Evolutionary conservation across 208 protist species (phyloP), one percentile per base, ranked within the genome.

Genomic region (Crithidia mellificae): DNA sequence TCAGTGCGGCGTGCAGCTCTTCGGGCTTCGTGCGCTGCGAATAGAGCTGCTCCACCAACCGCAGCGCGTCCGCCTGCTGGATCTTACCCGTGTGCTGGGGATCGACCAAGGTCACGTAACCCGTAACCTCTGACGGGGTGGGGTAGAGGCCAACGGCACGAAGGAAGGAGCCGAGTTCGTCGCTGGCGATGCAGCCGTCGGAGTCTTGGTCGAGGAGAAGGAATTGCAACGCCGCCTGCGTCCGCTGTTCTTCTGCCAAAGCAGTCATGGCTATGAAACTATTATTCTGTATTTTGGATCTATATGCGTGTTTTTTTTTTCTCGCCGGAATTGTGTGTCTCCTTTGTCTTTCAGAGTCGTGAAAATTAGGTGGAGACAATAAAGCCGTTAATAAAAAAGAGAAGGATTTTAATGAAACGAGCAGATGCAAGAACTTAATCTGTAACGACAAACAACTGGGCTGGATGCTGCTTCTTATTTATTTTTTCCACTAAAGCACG

Each of bases 151-250:
- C 98, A 17, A 99, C 84, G 14, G 98, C 98, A 50, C 99, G 95
- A 94, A 99, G 99, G 27, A 99, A 97, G 36, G 93, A 96, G 65
- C 98, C 98, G 8, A 99, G 84, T 84, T 99, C 97, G 30, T 95
- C 90, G n/a, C 92, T 96, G 15, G 93, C 94, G 70, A 99, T 98
- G 51, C 75, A 85, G 44, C 98, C 98, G 89, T 99, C 98, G 50
- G 97, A 97, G 78, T 99, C 96, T 55, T 96, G 98, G 73, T 99
- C 99, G 63, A 99, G 73, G 29, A 95, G 76, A n/a, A 92, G 75
- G 47, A 95, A 99, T 12, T 99, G 99, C 78, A 99, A 98, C 78
- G 99, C 94, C 78, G 99, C 99, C 80, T 99, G 96, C 30, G 94
- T 88, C 27, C 98, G 94, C 84, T 99, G 96, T 56, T 98, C 96